phyloP scores from a whole-genome alignment of 1,284 basidiomycete species.

The Malassezia dermatis region DNA sequence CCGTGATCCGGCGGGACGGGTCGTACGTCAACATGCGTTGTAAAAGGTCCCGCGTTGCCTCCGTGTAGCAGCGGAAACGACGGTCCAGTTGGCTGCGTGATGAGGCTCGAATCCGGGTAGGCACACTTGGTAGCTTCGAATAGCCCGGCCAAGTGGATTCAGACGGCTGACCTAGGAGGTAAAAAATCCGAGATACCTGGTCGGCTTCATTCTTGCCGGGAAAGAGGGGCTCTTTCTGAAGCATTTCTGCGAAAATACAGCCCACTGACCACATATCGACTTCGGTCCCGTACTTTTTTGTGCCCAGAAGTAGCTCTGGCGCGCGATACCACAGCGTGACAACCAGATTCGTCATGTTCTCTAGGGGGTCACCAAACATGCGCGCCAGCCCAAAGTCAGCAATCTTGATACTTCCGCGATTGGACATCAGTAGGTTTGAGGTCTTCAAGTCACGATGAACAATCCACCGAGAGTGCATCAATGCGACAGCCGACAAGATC shows the following conservation, averaged over 20 bases:
- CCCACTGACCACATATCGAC: constrained; percentile 71
- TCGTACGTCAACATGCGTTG: constrained; percentile 77
- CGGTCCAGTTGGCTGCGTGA: constrained; percentile 1
- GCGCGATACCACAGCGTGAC: constrained; percentile 93
- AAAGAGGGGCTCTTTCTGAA: constrained; percentile 84
- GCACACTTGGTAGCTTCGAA: constrained; percentile 64
- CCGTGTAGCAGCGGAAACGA: constrained; percentile 57
- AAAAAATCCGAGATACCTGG: constrained; percentile 68
- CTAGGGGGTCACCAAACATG: constrained; percentile 82
- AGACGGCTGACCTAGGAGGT: constrained; percentile 78
- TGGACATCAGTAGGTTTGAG: constrained; percentile 95
- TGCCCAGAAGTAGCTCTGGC: constrained; percentile 30
- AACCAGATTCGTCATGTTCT: constrained; percentile 90
- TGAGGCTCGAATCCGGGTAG: constrained; percentile 50
- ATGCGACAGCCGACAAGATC: constrained; percentile 77
- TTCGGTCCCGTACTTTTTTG: constrained; percentile 27
- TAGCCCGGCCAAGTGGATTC: constrained; percentile 77
- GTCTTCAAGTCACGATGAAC: constrained; percentile 95
- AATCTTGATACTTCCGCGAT: constrained; percentile 92
- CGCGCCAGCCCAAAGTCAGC: constrained; percentile 96
- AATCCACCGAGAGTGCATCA: constrained; percentile 94
- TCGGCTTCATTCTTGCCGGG: constrained; percentile 93
- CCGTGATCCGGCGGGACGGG: constrained; percentile 69
- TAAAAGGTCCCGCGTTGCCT: constrained; percentile 76
- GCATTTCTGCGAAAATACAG: constrained; percentile 93